Percentiles rank a stretch among this genome's conserved stretches.
These are phyloP conservation scores for Coemansia sp. DNA, from an alignment of 192 early-diverging fungal genomes.

Conservation along the genomic window DNA sequence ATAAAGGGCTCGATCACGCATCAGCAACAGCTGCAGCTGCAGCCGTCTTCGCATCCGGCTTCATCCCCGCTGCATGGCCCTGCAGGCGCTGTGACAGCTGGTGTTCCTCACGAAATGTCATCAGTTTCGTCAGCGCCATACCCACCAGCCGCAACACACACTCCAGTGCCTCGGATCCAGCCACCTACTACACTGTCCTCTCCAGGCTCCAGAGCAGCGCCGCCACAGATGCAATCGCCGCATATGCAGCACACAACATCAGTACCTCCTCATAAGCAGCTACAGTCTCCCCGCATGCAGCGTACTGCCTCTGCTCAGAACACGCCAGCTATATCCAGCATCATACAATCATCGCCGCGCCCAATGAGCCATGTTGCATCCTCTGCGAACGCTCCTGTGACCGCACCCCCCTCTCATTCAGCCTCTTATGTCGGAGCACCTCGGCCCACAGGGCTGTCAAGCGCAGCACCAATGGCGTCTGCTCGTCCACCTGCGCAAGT, in stretches of 20 bases:
- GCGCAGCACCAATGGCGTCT: neutral
- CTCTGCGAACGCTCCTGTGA: neutral
- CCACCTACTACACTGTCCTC: conserved; percentile 26
- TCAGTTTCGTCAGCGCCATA: conserved; percentile 6
- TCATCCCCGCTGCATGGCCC: conserved; percentile 35
- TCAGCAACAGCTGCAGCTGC: conserved; percentile 19
- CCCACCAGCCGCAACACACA: conserved; percentile 18
- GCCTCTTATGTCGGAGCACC: neutral
- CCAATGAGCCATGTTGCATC: neutral
- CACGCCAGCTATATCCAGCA: conserved; percentile 14
- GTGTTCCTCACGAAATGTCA: conserved; percentile 16
- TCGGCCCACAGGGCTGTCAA: neutral
- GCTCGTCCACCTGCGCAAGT: neutral
- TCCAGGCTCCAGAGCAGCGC: conserved; percentile 29
- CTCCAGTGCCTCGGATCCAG: conserved; percentile 29
- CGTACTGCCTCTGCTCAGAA: conserved; percentile 44
- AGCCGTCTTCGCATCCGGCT: conserved; percentile 19
- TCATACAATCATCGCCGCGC: conserved; percentile 30
- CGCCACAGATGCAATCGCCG: conserved; percentile 36
- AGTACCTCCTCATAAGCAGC: conserved; percentile 37
- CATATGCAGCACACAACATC: conserved; percentile 39
- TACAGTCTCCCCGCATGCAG: conserved; percentile 36
- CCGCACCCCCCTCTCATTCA: neutral
- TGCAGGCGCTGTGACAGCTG: neutral
- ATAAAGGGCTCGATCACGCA: conserved; percentile 21